Evolutionary conservation across 257 asterid genomes (phyloP).

Genomic region (Paulownia fortunei): DNA sequence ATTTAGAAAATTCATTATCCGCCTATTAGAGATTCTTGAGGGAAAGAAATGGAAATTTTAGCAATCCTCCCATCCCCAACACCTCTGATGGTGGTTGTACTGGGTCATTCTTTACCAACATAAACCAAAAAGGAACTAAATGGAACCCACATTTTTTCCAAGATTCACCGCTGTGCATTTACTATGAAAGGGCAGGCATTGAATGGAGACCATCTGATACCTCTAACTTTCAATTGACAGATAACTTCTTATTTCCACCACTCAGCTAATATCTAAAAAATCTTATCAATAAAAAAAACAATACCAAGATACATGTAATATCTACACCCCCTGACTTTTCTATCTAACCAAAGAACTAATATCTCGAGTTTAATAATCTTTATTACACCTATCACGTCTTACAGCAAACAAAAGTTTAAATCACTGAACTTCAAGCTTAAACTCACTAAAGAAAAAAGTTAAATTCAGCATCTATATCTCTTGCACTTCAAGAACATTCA

Average conservation of each 20-base stretch:
- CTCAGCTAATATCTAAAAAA: not conserved
- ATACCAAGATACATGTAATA: not conserved
- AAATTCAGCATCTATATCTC: not conserved
- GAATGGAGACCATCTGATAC: not conserved
- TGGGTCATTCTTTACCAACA: too few species aligned
- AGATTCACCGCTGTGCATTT: not conserved
- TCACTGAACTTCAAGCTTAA: not conserved
- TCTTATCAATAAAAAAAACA: not conserved
- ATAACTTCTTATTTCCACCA: not conserved
- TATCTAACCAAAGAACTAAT: not conserved
- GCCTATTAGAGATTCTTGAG: too few species aligned
- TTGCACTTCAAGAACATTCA: not conserved
- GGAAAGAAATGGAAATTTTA: not conserved
- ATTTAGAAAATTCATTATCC: not conserved
- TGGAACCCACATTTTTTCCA: not conserved
- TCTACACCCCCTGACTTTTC: not conserved
- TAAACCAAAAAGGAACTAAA: too few species aligned
- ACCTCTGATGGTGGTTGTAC: not conserved
- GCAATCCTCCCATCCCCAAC: not conserved
- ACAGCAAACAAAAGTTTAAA: not conserved
- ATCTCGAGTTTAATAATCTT: too few species aligned
- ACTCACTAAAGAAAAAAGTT: not conserved
- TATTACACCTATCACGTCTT: not conserved
- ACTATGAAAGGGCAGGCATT: not conserved
- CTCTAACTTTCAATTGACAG: not conserved